phyloP scores from a whole-genome alignment of 768 basidiomycete genomes.

The Panaeolus cyanescens region DNA sequence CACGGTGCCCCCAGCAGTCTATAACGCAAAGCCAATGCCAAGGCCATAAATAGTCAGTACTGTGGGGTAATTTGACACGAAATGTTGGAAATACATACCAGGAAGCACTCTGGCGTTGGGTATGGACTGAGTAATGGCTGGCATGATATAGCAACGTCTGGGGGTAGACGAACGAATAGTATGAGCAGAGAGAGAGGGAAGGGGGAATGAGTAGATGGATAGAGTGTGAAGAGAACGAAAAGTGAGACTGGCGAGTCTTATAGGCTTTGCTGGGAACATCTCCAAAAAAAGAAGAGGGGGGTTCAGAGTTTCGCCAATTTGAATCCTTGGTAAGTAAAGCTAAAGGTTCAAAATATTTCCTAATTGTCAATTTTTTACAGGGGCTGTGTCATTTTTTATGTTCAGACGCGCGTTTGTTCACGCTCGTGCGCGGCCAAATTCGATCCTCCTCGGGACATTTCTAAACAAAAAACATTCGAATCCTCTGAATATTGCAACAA shows the following conservation, averaged over 20 bases:
- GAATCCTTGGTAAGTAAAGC: not conserved
- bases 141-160: not conserved
- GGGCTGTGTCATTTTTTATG: not conserved
- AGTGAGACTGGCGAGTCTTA: conserved; percentile 3
- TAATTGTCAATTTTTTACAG: no score
- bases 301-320: not conserved
- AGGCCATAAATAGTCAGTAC: not conserved
- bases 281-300: conserved; percentile 6
- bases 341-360: not conserved
- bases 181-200: not conserved
- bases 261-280: conserved; percentile 3
- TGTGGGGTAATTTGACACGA: not conserved
- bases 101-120: conserved; percentile 7
- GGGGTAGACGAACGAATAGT: not conserved
- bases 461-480: not conserved
- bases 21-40: not conserved
- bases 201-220: not conserved
- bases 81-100: not conserved
- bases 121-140: not conserved
- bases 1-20: conserved; percentile 74
- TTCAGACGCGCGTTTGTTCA: not conserved
- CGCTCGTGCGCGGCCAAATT: not conserved
- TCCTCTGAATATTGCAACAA: not conserved
- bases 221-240: conserved; percentile 3
- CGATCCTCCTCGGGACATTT: not conserved